These are phyloP conservation scores for Hypomontagnella submonticulosa DNA, from an alignment of 495 filamentous ascomycete genomes.

Conservation along the genomic window DNA sequence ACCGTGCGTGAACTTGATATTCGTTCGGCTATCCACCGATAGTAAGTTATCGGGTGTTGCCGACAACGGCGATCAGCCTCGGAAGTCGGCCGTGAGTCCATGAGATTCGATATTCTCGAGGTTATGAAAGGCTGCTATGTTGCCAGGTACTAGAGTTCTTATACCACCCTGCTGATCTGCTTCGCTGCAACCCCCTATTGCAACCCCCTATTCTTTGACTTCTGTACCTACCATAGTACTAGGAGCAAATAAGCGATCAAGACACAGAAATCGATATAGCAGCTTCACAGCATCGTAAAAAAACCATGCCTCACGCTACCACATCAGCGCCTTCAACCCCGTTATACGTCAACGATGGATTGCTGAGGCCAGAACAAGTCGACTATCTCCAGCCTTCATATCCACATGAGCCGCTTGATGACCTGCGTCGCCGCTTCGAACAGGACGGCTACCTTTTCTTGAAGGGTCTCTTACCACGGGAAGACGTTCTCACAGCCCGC, in stretches of 20 bases:
- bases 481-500: constrained; percentile 66
- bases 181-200: too few species aligned
- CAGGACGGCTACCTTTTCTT: constrained; percentile 70
- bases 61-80: constrained; percentile 7
- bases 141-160: too few species aligned
- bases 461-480: constrained; percentile 67
- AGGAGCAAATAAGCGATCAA: too few species aligned
- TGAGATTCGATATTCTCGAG: too few species aligned
- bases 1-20: not conserved
- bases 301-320: constrained; percentile 28
- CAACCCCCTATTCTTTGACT: too few species aligned
- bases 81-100: not conserved
- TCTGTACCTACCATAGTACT: too few species aligned
- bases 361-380: constrained; percentile 60
- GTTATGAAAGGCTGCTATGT: too few species aligned
- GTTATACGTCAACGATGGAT: constrained; percentile 63
- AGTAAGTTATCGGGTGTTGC: not conserved
- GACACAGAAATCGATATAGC: too few species aligned
- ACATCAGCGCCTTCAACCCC: constrained; percentile 6
- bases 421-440: constrained; percentile 63
- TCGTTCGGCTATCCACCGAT: not conserved
- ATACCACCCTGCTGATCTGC: too few species aligned
- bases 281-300: too few species aligned
- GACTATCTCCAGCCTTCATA: constrained; percentile 51
- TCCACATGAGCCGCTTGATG: constrained; percentile 52